Percentiles rank a stretch among this genome's conserved stretches.
phyloP scores from a whole-genome alignment of 768 basidiomycete species.

The Omphalotus guepiniiformis region DNA sequence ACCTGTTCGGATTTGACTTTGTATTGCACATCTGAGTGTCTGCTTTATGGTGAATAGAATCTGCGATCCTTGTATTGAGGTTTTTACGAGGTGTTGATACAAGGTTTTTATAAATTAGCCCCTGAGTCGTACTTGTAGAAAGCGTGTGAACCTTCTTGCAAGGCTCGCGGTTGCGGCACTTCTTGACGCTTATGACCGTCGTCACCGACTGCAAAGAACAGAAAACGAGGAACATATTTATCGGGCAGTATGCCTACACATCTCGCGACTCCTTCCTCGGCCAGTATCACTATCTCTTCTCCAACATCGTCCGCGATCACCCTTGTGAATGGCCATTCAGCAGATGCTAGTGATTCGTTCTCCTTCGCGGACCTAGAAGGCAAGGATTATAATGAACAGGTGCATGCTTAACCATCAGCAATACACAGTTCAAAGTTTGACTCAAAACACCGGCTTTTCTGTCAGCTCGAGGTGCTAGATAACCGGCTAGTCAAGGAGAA shows the following conservation, averaged over 20 bases:
- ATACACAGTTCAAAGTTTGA: background rate
- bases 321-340: slow-evolving; percentile 9
- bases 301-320: slow-evolving; percentile 16
- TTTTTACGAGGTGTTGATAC: no score
- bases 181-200: background rate
- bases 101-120: no score
- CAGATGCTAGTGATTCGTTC: slow-evolving; percentile 20
- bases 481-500: slow-evolving; percentile 70
- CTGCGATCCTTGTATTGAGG: slow-evolving; percentile 15
- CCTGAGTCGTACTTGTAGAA: no score
- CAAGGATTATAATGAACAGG: slow-evolving; percentile 44
- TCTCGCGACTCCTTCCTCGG: slow-evolving; percentile 12
- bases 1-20: slow-evolving; percentile 21
- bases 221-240: no score
- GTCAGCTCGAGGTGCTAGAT: slow-evolving; percentile 63
- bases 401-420: slow-evolving; percentile 16
- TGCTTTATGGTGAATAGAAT: background rate
- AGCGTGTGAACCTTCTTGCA: no score
- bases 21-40: background rate
- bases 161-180: background rate
- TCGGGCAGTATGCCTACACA: slow-evolving; percentile 19
- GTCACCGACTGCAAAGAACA: no score
- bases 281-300: slow-evolving; percentile 10
- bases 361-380: slow-evolving; percentile 42
- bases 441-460: background rate